A percentile compares a stretch with the other conserved stretches of the same genome.
These are phyloP conservation scores for Pseudocercospora fijiensis DNA, from an alignment of 2,329 filamentous ascomycete species.

Conservation along the genomic window DNA sequence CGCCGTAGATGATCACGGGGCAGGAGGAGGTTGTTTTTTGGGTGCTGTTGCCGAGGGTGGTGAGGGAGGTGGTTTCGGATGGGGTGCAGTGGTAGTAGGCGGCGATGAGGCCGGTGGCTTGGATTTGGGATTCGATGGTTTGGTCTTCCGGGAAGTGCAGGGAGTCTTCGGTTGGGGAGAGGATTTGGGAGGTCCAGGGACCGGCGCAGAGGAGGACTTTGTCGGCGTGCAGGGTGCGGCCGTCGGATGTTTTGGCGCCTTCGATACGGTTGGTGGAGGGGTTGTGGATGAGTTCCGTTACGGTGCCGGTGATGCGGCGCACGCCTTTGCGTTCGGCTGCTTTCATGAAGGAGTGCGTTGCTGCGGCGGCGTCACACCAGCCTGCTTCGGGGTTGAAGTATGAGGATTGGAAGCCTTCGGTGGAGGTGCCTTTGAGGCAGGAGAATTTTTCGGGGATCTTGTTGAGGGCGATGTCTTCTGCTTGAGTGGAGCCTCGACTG, in stretches of 20 bases:
- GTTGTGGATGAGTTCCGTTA: constrained; percentile 45
- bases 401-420: constrained; percentile 42
- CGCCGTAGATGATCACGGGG: constrained; percentile 56
- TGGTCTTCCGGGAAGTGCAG: constrained; percentile 47
- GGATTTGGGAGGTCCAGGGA: constrained; percentile 56
- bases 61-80: constrained; percentile 51
- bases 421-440: constrained; percentile 42
- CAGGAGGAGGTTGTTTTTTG: constrained; percentile 33
- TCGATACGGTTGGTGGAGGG: constrained; percentile 30
- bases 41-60: constrained; percentile 19
- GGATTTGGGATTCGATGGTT: constrained; percentile 54
- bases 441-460: constrained; percentile 43
- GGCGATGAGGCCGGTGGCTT: constrained; percentile 60
- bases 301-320: constrained; percentile 46
- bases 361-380: constrained; percentile 54
- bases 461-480: constrained; percentile 47
- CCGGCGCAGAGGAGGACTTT: constrained; percentile 58
- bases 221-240: constrained; percentile 51
- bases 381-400: constrained; percentile 56
- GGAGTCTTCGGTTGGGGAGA: constrained; percentile 51
- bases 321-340: constrained; percentile 51
- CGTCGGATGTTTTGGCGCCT: constrained; percentile 54
- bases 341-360: constrained; percentile 47
- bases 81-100: constrained; percentile 57
- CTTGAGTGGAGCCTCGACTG: constrained; percentile 43